These are phyloP conservation scores for Leccinum barrowsii DNA, from an alignment of 768 basidiomycete species.

Conservation along the genomic window DNA sequence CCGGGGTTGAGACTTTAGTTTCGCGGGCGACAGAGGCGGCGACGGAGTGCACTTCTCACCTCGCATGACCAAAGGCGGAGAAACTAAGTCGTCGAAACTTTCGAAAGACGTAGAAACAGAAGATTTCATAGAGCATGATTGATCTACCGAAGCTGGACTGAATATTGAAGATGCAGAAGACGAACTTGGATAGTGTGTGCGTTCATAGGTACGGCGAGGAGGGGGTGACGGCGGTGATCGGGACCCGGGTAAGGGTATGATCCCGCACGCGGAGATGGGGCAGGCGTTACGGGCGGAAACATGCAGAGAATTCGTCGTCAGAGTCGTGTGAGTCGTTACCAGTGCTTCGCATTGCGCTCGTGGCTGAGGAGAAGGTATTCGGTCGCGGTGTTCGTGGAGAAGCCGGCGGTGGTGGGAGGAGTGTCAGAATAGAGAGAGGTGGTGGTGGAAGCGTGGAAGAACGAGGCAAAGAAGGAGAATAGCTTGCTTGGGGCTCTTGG, in stretches of 20 bases:
- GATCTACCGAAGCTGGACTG: conserved; percentile 21
- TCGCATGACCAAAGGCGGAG: conserved; percentile 21
- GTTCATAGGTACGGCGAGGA: conserved; percentile 24
- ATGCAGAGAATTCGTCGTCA: conserved; percentile 52
- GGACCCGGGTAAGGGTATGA: conserved; percentile 12
- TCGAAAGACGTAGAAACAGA: conserved; percentile 34
- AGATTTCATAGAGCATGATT: conserved; percentile 16
- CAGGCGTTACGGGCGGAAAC: conserved; percentile 20
- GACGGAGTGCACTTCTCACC: conserved; percentile 40
- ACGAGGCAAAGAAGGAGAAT: conserved; percentile 18
- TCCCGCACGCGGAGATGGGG: conserved; percentile 6
- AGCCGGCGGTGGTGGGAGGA: conserved; percentile 30
- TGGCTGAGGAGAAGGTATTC: conserved; percentile 2
- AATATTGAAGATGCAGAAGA: conserved; percentile 27
- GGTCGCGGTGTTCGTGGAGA: conserved; percentile 33
- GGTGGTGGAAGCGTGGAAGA: conserved; percentile 21
- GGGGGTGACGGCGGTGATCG: conserved; percentile 30
- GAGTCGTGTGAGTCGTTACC: conserved; percentile 28
- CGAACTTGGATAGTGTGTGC: conserved; percentile 18
- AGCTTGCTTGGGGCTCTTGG: conserved; percentile 17
- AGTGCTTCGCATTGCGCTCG: not conserved
- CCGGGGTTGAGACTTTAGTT: conserved; percentile 15
- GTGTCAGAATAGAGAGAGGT: conserved; percentile 26
- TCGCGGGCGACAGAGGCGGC: conserved; percentile 43
- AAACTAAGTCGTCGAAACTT: conserved; percentile 48